Evolutionary conservation across 2,329 filamentous ascomycete genomes (phyloP).

Genomic region (Aureobasidium vineae): DNA sequence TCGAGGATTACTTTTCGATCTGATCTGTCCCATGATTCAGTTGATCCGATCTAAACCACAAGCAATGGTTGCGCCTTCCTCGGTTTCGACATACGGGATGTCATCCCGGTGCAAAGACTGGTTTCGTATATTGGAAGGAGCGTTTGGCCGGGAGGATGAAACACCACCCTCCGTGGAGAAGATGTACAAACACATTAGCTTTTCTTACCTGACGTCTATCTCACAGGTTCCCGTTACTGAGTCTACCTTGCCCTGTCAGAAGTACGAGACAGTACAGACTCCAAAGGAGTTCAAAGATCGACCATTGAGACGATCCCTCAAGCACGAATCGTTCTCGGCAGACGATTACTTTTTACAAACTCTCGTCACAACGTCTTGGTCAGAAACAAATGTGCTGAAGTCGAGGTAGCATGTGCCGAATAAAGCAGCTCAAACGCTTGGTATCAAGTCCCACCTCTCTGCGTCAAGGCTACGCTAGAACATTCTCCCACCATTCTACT

Average conservation of each 20-base stretch:
- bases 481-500: conserved; percentile 16
- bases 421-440: not conserved
- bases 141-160: conserved; percentile 5
- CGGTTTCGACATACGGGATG: not conserved
- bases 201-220: not conserved
- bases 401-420: not conserved
- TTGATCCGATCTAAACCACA: not conserved
- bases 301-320: not conserved
- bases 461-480: conserved; percentile 19
- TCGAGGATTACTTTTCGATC: conserved; percentile 6
- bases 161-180: conserved; percentile 2
- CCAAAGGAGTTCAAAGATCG: not conserved
- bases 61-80: not conserved
- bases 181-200: not conserved
- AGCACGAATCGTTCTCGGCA: not conserved
- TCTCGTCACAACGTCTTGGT: not conserved
- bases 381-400: not conserved
- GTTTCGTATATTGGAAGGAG: conserved; percentile 2
- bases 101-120: not conserved
- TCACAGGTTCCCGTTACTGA: not conserved
- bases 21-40: not conserved
- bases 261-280: not conserved
- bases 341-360: not conserved
- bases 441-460: not conserved
- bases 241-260: not conserved